Conservation (phyloP, 2,329 filamentous ascomycete species). For the Xylariaceae sp. region DNA sequence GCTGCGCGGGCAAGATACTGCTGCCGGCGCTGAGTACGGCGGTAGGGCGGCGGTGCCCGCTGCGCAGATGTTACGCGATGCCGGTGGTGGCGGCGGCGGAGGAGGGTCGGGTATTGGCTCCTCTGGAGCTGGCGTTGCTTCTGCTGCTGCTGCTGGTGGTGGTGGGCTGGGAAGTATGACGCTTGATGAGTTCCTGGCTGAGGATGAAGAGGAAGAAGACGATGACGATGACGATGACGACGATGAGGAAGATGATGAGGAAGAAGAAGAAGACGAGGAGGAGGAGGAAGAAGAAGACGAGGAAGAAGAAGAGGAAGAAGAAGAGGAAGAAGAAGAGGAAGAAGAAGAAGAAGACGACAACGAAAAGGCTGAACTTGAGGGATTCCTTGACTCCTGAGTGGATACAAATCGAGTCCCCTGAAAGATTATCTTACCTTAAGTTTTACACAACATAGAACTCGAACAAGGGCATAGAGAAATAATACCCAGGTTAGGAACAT, state of each 20-base stretch:
- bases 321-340: conserved; percentile 37
- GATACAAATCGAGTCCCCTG: too few relatives aligned
- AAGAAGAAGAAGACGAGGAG: conserved; percentile 41
- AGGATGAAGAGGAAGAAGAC: conserved; percentile 49
- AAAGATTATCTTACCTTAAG: too few relatives aligned
- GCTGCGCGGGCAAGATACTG: conserved; percentile 45
- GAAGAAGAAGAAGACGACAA: too few relatives aligned
- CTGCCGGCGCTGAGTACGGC: conserved; percentile 38
- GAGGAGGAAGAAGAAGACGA: conserved; percentile 40
- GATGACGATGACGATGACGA: conserved; percentile 47
- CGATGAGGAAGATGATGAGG: conserved; percentile 40
- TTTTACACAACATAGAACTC: too few relatives aligned
- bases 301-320: conserved; percentile 37
- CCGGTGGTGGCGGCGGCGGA: conserved; percentile 36
- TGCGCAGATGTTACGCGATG: conserved; percentile 58
- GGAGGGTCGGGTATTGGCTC: conserved; percentile 38
- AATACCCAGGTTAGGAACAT: too few relatives aligned
- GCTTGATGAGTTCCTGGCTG: conserved; percentile 87
- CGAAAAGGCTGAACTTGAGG: conserved; percentile 39
- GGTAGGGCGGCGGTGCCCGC: conserved; percentile 48
- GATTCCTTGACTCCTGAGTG: conserved; percentile 33
- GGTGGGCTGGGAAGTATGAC: conserved; percentile 62
- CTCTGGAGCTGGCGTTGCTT: conserved; percentile 20
- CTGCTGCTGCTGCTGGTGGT: conserved; percentile 16
- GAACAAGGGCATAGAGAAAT: too few relatives aligned